A percentile compares a stretch with the other conserved stretches of the same genome.
These are phyloP conservation scores for Auricularia cornea DNA, from an alignment of 768 basidiomycete genomes.

Conservation along the genomic window DNA sequence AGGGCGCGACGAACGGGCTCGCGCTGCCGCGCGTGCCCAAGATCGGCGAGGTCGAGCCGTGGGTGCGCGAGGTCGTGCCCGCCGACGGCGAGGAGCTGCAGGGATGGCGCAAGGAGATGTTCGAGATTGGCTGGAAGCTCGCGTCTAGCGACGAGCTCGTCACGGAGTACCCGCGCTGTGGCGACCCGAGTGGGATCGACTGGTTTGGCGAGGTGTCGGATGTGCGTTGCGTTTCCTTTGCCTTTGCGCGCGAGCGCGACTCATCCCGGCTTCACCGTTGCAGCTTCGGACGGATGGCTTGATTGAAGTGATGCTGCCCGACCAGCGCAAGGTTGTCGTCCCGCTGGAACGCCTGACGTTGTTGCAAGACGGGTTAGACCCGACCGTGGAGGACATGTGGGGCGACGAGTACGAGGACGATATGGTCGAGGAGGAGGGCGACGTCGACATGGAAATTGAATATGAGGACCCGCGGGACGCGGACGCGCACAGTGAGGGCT, in stretches of 20 bases:
- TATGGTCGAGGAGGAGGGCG: constrained; percentile 2
- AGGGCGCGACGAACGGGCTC: constrained; percentile 65
- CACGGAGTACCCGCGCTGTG: constrained; percentile 23
- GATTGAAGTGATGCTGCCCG: constrained; percentile 64
- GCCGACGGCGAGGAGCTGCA: constrained; percentile 40
- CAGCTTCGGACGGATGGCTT: constrained; percentile 65
- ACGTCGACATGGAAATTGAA: constrained; percentile 17
- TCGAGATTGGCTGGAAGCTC: constrained; percentile 52
- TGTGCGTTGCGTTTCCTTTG: constrained; percentile 1
- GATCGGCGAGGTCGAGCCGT: constrained; percentile 77
- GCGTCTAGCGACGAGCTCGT: constrained; percentile 34
- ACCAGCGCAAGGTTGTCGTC: constrained; percentile 39
- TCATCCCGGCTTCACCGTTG: constrained; percentile 21
- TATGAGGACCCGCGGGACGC: constrained; percentile 2
- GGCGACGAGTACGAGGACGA: constrained; percentile 29
- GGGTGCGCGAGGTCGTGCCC: constrained; percentile 54
- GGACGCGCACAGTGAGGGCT: constrained; percentile 2
- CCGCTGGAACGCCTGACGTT: constrained; percentile 63
- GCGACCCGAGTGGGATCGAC: constrained; percentile 33
- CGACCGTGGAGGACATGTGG: constrained; percentile 57
- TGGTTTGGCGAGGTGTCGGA: constrained; percentile 88
- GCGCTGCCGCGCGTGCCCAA: constrained; percentile 62
- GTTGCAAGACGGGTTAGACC: constrained; percentile 75
- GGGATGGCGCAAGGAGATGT: constrained; percentile 69
- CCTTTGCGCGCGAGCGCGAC: constrained; percentile 6